Percentiles rank a stretch among this genome's conserved stretches.
Evolutionary conservation across 768 basidiomycete species (phyloP).

Genomic region (Collybia mongolica): DNA sequence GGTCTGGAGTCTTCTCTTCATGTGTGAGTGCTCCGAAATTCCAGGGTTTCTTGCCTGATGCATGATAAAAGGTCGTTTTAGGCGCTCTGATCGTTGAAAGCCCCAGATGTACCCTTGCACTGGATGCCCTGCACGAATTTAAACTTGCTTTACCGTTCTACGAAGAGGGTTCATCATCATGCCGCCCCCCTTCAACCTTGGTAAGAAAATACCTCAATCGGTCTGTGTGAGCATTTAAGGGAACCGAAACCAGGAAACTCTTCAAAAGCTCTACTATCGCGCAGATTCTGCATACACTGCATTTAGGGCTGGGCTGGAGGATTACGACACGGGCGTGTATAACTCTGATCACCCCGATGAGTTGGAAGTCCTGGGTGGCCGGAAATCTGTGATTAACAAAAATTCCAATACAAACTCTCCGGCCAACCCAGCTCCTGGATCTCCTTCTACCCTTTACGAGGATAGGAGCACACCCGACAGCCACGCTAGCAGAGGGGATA

Average conservation of each 20-base stretch:
- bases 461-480: slow-evolving; percentile 22
- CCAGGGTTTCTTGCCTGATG: neutral
- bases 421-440: slow-evolving; percentile 13
- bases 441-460: slow-evolving; percentile 16
- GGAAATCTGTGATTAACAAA: slow-evolving; percentile 31
- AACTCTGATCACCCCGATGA: slow-evolving; percentile 27
- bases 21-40: slow-evolving; percentile 33
- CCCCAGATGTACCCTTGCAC: slow-evolving; percentile 40
- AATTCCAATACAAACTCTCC: slow-evolving; percentile 29
- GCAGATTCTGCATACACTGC: slow-evolving; percentile 29
- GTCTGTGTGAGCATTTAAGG: no score
- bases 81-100: slow-evolving; percentile 45
- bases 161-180: slow-evolving; percentile 37
- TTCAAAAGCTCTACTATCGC: slow-evolving; percentile 34
- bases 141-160: slow-evolving; percentile 36
- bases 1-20: slow-evolving; percentile 48
- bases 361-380: slow-evolving; percentile 36
- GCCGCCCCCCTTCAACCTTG: slow-evolving; percentile 33
- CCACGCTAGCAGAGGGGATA: slow-evolving; percentile 19
- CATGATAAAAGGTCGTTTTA: slow-evolving; percentile 35
- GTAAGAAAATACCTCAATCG: slow-evolving; percentile 20
- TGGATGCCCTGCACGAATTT: slow-evolving; percentile 36
- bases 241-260: slow-evolving; percentile 25
- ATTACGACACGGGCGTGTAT: neutral
- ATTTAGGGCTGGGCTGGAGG: slow-evolving; percentile 23